phyloP scores from a whole-genome alignment of 805 yeast genomes.

The Sungouiella thailandica region DNA sequence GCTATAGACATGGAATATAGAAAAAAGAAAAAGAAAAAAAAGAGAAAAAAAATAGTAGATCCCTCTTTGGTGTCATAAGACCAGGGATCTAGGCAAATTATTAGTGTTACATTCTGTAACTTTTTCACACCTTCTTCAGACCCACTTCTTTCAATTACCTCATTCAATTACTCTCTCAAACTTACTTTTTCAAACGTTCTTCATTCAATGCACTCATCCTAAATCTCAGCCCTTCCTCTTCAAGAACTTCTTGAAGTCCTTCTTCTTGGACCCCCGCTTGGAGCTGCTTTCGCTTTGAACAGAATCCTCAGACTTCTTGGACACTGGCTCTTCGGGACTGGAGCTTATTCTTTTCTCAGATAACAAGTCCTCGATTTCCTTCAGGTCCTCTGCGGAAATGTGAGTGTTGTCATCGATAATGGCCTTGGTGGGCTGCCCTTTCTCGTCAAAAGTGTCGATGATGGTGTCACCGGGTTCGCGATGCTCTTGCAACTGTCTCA shows the following conservation, averaged over 20 bases:
- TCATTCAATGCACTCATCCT: too few species aligned
- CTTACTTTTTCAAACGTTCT: too few species aligned
- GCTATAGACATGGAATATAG: neutral
- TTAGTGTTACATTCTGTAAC: too few species aligned
- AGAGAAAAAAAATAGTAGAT: neutral
- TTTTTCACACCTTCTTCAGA: neutral
- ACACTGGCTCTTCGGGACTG: too few species aligned
- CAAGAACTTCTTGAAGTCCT: constrained; percentile 12
- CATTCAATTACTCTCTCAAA: too few species aligned
- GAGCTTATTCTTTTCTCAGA: too few species aligned
- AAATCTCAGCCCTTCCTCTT: constrained; percentile 3
- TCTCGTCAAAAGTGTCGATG: constrained; percentile 9
- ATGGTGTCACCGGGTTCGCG: constrained; percentile 16
- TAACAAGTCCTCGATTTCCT: constrained; percentile 4
- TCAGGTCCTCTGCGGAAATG: constrained; percentile 13
- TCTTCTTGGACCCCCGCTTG: constrained; percentile 5
- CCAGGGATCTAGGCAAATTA: too few species aligned
- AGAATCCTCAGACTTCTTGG: too few species aligned
- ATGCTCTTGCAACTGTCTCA: constrained; percentile 13
- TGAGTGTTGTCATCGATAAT: constrained; percentile 39
- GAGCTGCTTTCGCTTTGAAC: neutral
- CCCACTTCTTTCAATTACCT: neutral
- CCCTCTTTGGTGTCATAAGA: too few species aligned
- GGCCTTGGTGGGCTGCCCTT: constrained; percentile 14
- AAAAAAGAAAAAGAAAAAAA: neutral